Evolutionary conservation across 495 filamentous ascomycete species (phyloP), one percentile per base, ranked within the genome.

Genomic region (Neurospora tetraspora): DNA sequence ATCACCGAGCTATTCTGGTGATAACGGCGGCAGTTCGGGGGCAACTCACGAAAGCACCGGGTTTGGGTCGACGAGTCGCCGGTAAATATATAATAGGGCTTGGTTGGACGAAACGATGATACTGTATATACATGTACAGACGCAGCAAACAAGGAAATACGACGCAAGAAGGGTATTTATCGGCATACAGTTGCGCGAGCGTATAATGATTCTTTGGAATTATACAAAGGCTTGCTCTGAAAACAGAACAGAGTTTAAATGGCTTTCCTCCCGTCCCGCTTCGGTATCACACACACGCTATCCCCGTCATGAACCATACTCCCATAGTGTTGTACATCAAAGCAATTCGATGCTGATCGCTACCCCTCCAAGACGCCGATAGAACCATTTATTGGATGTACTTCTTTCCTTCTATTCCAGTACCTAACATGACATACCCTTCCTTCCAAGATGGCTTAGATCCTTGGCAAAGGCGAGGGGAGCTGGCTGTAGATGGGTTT

Each of bases 1-100:
- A 6, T 74, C 73, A 69, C 77, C 81, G 14, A 77, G 78, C 37
- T 80, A 82, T 11, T 76, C 81, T 23, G 11, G 45, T 1, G 43
- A 78, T 78, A n/a, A 83, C 81, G 71, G 77, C 76, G 39, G 82
- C 39, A 80, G 79, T 5, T 83, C 85, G 43, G 82, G 89, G 20
- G 78, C 88, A 72, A 59, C 47, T 11, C 87, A 92, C 75, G 87
- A 93, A 73, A 94, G 91, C 75, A 97, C 94, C 8, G 96, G 96
- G 1, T 98, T 96, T 83, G 96, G 96, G 8, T 93, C 93, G 14
- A 97, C 94, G 0, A 89, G 86, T 72, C 86, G 96, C 72, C 88
- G 94, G 76, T 27, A 39, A 36, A 37, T 6, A 31, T 31, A 70
- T 39, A 34, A 70, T 39, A 34, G 34, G 27, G 34, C 34, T 36